Evolutionary conservation across 192 early-diverging fungal species (phyloP), one percentile per base, ranked within the genome.

Genomic region (Linnemannia zychae): DNA sequence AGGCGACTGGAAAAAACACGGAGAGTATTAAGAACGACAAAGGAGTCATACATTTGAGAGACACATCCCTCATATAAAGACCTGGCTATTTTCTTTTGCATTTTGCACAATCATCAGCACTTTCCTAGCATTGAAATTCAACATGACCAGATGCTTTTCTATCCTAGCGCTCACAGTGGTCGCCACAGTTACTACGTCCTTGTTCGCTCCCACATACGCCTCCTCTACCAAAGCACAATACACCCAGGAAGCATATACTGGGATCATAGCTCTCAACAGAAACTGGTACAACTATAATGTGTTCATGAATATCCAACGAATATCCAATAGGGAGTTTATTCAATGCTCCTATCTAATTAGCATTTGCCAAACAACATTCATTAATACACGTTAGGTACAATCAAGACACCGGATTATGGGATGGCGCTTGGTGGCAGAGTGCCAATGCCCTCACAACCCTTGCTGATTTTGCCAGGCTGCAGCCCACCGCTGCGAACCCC

Each of bases 281-380:
- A n/a, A 67, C 65, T 67, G 65, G 65, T 67, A 67, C 65, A 67
- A 31, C 65, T n/a, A n/a, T n/a, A n/a, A n/a, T n/a, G n/a, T n/a
- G n/a, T n/a, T n/a, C n/a, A n/a, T n/a, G n/a, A n/a, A n/a, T n/a
- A n/a, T n/a, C n/a, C n/a, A n/a, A n/a, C n/a, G n/a, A n/a, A n/a
- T n/a, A n/a, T n/a, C n/a, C n/a, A n/a, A n/a, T n/a, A n/a, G n/a
- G n/a, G n/a, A n/a, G n/a, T n/a, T n/a, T n/a, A n/a, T n/a, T n/a
- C n/a, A n/a, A n/a, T n/a, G n/a, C n/a, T n/a, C n/a, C n/a, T n/a
- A n/a, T n/a, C n/a, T n/a, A n/a, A n/a, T n/a, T n/a, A n/a, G n/a
- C n/a, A n/a, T n/a, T n/a, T n/a, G n/a, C n/a, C n/a, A n/a, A n/a
- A n/a, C n/a, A n/a, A n/a, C n/a, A n/a, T n/a, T n/a, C n/a, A n/a